Conservation (phyloP, 345 rosid genomes). For the Odontarrhena argentea region DNA sequence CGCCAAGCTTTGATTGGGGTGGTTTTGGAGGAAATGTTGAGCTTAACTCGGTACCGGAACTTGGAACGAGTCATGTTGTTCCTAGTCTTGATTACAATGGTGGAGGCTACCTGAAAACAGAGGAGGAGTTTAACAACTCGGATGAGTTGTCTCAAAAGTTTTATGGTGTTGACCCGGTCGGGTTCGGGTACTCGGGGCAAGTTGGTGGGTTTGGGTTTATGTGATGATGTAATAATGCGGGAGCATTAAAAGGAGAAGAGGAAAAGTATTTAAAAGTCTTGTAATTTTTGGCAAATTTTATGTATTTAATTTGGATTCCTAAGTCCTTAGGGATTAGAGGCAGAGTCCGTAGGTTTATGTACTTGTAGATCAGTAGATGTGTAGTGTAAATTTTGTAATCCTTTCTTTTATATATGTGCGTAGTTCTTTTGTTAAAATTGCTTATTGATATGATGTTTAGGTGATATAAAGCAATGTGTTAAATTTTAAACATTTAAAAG, state of each 20-base stretch:
- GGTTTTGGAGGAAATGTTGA: conserved; percentile 21
- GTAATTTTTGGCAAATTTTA: conserved; percentile 20
- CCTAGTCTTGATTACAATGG: conserved; percentile 36
- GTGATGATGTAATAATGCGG: conserved; percentile 29
- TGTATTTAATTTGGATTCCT: conserved; percentile 6
- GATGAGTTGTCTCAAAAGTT: conserved; percentile 25
- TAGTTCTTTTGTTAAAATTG: background rate
- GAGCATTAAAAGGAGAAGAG: conserved; percentile 1
- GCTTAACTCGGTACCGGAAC: conserved; percentile 43
- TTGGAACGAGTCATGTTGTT: conserved; percentile 41
- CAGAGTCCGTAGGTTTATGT: conserved; percentile 10
- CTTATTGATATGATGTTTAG: background rate
- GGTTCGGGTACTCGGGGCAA: conserved; percentile 38
- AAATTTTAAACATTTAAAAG: too few species aligned
- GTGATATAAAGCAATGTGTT: background rate
- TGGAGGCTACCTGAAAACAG: conserved; percentile 46
- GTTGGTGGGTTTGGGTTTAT: conserved; percentile 35
- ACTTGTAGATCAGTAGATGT: conserved; percentile 22
- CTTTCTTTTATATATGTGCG: background rate
- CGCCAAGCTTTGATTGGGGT: conserved; percentile 57
- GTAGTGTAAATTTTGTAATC: conserved; percentile 2
- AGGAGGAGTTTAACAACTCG: conserved; percentile 30
- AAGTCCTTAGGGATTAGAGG: conserved; percentile 23
- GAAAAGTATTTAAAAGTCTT: background rate
- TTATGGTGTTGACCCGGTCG: conserved; percentile 33